Percentiles rank a stretch among this genome's conserved stretches.
These are phyloP conservation scores for Trichocladium uniseriatum DNA, from an alignment of 495 filamentous ascomycete genomes.

Conservation along the genomic window DNA sequence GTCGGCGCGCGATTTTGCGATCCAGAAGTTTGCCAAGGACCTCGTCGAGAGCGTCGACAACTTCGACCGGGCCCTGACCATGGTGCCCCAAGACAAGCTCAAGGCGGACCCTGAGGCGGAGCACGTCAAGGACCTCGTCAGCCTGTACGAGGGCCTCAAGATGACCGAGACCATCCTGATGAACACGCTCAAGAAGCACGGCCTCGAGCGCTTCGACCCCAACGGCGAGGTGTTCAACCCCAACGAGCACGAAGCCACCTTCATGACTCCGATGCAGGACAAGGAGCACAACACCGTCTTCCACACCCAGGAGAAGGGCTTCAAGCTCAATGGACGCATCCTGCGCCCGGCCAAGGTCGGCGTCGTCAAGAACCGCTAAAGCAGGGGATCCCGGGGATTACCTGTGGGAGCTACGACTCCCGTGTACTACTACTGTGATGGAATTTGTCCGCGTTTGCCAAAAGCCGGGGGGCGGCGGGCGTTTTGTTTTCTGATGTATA, in stretches of 20 bases:
- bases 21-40: conserved; percentile 89
- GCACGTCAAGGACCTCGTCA: conserved; percentile 58
- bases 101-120: conserved; percentile 43
- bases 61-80: conserved; percentile 79
- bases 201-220: conserved; percentile 81
- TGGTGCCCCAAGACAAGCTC: conserved; percentile 67
- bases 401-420: background rate
- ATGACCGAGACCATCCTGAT: conserved; percentile 92
- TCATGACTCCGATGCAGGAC: conserved; percentile 71
- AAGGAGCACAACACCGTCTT: conserved; percentile 90
- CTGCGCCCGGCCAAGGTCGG: conserved; percentile 92
- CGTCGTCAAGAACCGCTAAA: conserved; percentile 58
- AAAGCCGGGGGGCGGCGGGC: conserved; percentile 10
- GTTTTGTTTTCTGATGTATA: conserved; percentile 32
- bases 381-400: background rate
- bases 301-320: conserved; percentile 90
- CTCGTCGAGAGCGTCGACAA: conserved; percentile 93
- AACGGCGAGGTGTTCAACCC: conserved; percentile 79
- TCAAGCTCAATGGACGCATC: conserved; percentile 79
- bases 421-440: conserved; percentile 7
- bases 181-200: conserved; percentile 84
- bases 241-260: conserved; percentile 91
- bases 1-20: conserved; percentile 78
- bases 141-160: conserved; percentile 77
- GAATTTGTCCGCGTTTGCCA: conserved; percentile 3